These are phyloP conservation scores for Cercospora citrullina DNA, from an alignment of 2,329 filamentous ascomycete species.

Conservation along the genomic window DNA sequence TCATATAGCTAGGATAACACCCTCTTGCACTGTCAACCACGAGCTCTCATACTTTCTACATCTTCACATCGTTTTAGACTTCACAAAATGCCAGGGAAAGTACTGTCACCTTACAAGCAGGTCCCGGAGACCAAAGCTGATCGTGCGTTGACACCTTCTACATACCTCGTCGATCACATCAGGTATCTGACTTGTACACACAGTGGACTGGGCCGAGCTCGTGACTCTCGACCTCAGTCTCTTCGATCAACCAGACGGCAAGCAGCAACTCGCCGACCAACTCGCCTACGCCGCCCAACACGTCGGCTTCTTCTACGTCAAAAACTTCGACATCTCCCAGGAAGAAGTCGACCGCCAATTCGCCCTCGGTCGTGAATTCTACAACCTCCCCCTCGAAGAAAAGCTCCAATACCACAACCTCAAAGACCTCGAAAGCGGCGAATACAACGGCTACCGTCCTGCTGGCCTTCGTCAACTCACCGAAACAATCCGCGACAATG, in stretches of 20 bases:
- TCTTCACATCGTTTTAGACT: background rate
- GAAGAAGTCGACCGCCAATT: constrained; percentile 62
- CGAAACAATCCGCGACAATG: constrained; percentile 48
- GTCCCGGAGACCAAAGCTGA: constrained; percentile 38
- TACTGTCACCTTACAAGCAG: constrained; percentile 35
- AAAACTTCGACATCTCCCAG: constrained; percentile 60
- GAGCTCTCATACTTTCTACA: background rate
- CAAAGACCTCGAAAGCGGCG: constrained; percentile 27
- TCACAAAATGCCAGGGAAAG: constrained; percentile 24
- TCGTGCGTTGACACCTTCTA: constrained; percentile 9
- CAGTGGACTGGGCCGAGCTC: constrained; percentile 54
- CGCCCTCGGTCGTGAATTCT: constrained; percentile 59
- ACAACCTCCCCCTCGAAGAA: constrained; percentile 56
- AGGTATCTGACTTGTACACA: background rate
- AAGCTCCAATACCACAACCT: constrained; percentile 55
- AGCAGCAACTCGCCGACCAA: constrained; percentile 54
- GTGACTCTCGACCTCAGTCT: constrained; percentile 58
- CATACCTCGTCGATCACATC: background rate
- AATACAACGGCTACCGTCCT: constrained; percentile 33
- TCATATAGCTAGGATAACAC: background rate
- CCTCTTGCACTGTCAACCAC: background rate
- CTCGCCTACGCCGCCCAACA: constrained; percentile 50
- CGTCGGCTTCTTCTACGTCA: constrained; percentile 64
- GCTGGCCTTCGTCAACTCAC: constrained; percentile 26
- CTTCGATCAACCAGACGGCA: constrained; percentile 56